These are phyloP conservation scores for Phytophthora constricta DNA, from an alignment of 352 stramenopile genomes.

Conservation along the genomic window DNA sequence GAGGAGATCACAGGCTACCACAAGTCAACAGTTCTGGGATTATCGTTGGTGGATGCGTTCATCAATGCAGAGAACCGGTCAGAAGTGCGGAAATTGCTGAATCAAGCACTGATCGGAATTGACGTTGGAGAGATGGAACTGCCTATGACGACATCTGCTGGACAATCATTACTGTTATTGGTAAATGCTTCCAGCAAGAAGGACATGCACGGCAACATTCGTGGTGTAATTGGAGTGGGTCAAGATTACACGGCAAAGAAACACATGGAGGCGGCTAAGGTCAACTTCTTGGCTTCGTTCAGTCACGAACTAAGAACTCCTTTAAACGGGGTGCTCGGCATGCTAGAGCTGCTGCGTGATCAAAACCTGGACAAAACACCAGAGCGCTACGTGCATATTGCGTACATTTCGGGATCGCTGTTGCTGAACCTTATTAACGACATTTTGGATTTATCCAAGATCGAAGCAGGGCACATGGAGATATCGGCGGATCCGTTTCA, in stretches of 20 bases:
- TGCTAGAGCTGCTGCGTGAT: slow-evolving; percentile 74
- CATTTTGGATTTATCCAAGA: slow-evolving; percentile 90
- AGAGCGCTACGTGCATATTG: slow-evolving; percentile 75
- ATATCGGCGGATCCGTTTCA: slow-evolving; percentile 80
- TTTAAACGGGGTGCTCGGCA: slow-evolving; percentile 80
- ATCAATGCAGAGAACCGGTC: slow-evolving; percentile 62
- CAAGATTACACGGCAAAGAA: slow-evolving; percentile 90
- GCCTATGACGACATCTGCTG: slow-evolving; percentile 62
- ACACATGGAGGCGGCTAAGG: slow-evolving; percentile 70
- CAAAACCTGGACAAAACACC: slow-evolving; percentile 65
- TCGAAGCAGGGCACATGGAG: slow-evolving; percentile 90
- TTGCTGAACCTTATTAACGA: slow-evolving; percentile 85
- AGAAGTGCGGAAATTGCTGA: slow-evolving; percentile 61
- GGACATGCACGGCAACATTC: slow-evolving; percentile 87
- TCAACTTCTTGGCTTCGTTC: slow-evolving; percentile 76
- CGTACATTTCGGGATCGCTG: slow-evolving; percentile 70
- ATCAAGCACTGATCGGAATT: slow-evolving; percentile 71
- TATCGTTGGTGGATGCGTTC: slow-evolving; percentile 70
- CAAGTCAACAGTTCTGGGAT: slow-evolving; percentile 58
- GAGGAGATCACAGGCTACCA: slow-evolving; percentile 77
- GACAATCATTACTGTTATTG: slow-evolving; percentile 51
- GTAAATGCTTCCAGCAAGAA: slow-evolving; percentile 82
- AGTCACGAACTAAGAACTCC: slow-evolving; percentile 77
- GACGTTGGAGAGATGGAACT: slow-evolving; percentile 77
- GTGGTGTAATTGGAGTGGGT: slow-evolving; percentile 87